Evolutionary conservation across 768 basidiomycete species (phyloP).

Genomic region (Panaeolus cyanescens): DNA sequence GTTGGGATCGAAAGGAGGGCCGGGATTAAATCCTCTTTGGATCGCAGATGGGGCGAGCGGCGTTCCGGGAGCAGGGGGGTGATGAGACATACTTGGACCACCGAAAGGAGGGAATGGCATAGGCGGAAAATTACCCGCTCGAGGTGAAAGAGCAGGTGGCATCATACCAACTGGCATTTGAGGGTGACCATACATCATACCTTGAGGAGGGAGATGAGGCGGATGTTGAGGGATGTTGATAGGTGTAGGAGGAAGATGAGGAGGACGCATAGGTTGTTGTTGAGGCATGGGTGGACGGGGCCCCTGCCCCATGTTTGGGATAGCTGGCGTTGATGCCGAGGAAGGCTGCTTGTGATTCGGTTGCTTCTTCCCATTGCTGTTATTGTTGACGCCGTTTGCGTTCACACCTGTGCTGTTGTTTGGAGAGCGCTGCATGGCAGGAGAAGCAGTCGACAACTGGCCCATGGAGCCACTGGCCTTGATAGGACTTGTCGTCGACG

Average conservation of each 20-base stretch:
- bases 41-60: constrained; percentile 57
- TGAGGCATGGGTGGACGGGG: constrained; percentile 22
- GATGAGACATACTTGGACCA: constrained; percentile 44
- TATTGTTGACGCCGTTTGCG: constrained; percentile 36
- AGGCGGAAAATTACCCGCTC: constrained; percentile 48
- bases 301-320: constrained; percentile 12
- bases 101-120: constrained; percentile 54
- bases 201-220: constrained; percentile 41
- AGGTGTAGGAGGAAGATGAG: constrained; percentile 49
- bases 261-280: constrained; percentile 42
- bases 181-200: constrained; percentile 43
- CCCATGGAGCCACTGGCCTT: constrained; percentile 30
- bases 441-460: constrained; percentile 45
- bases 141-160: constrained; percentile 55
- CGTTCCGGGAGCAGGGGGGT: constrained; percentile 27
- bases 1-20: constrained; percentile 53
- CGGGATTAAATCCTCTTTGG: constrained; percentile 52
- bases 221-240: constrained; percentile 42
- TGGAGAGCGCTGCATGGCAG: constrained; percentile 41
- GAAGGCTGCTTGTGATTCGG: constrained; percentile 40
- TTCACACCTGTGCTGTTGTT: constrained; percentile 25
- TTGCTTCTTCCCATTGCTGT: constrained; percentile 56
- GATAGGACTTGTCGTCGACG: constrained; percentile 17
- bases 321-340: constrained; percentile 20
- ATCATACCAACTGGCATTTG: constrained; percentile 29